Evolutionary conservation across 2,329 filamentous ascomycete genomes (phyloP).

Genomic region (Cadophora sp.): DNA sequence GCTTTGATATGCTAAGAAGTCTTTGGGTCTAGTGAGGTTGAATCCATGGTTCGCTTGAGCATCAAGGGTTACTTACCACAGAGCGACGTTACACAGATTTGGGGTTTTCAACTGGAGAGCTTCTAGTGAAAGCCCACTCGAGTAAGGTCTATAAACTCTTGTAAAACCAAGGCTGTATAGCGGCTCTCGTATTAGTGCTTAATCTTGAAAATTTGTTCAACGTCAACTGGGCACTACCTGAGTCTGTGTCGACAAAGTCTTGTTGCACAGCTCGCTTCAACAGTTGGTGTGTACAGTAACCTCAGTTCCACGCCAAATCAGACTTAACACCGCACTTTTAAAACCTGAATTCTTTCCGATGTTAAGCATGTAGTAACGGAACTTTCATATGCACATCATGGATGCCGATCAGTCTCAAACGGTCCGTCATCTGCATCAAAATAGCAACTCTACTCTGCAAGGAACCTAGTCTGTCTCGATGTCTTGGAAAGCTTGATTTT

Average conservation of each 20-base stretch:
- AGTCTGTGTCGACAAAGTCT: conserved; percentile 3
- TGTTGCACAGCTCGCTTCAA: neutral
- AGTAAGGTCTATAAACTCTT: too few relatives aligned
- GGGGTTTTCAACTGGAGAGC: too few relatives aligned
- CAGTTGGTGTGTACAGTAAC: neutral
- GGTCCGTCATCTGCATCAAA: conserved; percentile 13
- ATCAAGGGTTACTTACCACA: too few relatives aligned
- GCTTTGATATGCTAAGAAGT: too few relatives aligned
- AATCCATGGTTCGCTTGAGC: too few relatives aligned
- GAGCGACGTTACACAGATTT: too few relatives aligned
- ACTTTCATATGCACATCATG: neutral
- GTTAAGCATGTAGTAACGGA: neutral
- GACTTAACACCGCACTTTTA: neutral
- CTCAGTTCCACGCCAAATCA: neutral
- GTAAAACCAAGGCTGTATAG: neutral
- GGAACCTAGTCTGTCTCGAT: too few relatives aligned
- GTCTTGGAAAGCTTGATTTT: conserved; percentile 21
- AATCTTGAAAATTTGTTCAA: neutral
- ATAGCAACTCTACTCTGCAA: neutral
- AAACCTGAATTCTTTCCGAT: neutral
- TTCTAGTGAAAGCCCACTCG: too few relatives aligned
- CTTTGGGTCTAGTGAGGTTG: too few relatives aligned
- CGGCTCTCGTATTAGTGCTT: neutral
- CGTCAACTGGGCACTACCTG: neutral
- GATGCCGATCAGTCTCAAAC: neutral